Conservation (phyloP, 345 rosid genomes). For the Litchi chinensis region DNA sequence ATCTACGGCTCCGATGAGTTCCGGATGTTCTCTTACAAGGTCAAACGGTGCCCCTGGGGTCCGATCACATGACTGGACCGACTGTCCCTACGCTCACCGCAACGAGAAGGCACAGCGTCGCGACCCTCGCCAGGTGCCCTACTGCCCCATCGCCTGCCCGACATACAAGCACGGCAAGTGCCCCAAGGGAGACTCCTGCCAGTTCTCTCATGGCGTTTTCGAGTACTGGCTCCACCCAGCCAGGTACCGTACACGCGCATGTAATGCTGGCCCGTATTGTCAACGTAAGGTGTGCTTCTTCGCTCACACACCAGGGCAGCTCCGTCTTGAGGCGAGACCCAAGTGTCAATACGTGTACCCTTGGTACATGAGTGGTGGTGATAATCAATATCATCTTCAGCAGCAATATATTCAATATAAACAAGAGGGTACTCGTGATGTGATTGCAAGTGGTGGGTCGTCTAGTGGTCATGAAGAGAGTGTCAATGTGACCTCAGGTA, state of each 20-base stretch:
- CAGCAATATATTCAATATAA: neutral
- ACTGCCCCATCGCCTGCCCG: conserved; percentile 72
- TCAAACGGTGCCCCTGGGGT: conserved; percentile 70
- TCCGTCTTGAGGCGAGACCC: conserved; percentile 31
- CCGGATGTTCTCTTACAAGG: conserved; percentile 86
- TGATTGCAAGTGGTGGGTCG: conserved; percentile 1
- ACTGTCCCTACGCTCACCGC: conserved; percentile 87
- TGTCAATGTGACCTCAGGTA: neutral
- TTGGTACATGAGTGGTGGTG: conserved; percentile 16
- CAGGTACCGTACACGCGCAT: conserved; percentile 70
- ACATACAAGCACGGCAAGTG: conserved; percentile 70
- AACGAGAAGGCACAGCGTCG: conserved; percentile 94
- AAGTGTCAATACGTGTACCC: conserved; percentile 31
- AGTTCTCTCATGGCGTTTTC: conserved; percentile 77
- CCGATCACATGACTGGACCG: conserved; percentile 89
- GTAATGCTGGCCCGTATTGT: conserved; percentile 66
- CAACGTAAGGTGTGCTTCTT: conserved; percentile 82
- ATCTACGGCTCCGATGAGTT: conserved; percentile 58
- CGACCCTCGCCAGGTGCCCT: conserved; percentile 69
- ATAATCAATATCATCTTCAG: neutral
- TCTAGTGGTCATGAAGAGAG: neutral
- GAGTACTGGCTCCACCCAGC: conserved; percentile 91
- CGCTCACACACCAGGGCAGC: conserved; percentile 78
- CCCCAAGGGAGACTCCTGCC: conserved; percentile 64
- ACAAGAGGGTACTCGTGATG: neutral